These are phyloP conservation scores for Penicillium sp. DNA, from an alignment of 2,329 filamentous ascomycete species.

Conservation along the genomic window DNA sequence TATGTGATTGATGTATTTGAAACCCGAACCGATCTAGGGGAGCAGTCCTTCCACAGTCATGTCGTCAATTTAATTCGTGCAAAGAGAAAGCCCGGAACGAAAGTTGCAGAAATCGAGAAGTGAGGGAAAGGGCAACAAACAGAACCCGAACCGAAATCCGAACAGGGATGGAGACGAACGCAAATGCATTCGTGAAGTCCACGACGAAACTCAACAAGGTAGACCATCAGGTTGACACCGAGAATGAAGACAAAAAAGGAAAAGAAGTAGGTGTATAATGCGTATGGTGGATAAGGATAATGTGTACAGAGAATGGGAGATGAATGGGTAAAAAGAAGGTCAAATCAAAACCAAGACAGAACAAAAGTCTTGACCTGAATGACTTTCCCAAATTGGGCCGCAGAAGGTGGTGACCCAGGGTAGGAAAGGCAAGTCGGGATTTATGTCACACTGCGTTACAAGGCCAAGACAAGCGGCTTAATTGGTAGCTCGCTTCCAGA, in stretches of 20 bases:
- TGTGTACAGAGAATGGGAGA: constrained; percentile 25
- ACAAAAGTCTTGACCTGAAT: not conserved
- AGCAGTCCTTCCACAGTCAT: not conserved
- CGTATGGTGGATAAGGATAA: constrained; percentile 18
- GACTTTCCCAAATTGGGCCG: not conserved
- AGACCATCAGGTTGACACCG: not conserved
- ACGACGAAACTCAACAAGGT: constrained; percentile 1
- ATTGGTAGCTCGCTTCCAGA: constrained; percentile 60
- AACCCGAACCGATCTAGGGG: not conserved
- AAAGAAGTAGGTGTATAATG: constrained; percentile 18
- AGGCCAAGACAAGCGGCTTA: not conserved
- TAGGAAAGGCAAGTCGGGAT: not conserved
- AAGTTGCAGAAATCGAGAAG: not conserved
- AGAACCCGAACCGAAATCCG: not conserved
- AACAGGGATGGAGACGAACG: not conserved
- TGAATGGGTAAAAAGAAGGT: constrained; percentile 1
- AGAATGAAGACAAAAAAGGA: not conserved
- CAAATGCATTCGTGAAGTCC: not conserved
- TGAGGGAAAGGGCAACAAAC: not conserved
- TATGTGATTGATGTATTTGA: not conserved
- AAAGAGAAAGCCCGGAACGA: constrained; percentile 8
- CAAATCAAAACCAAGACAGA: not conserved
- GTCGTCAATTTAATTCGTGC: constrained; percentile 1
- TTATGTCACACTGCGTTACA: not conserved
- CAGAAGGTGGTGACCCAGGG: not conserved